Conservation (phyloP, 305 asterid genomes). For the Galium porrigens region DNA sequence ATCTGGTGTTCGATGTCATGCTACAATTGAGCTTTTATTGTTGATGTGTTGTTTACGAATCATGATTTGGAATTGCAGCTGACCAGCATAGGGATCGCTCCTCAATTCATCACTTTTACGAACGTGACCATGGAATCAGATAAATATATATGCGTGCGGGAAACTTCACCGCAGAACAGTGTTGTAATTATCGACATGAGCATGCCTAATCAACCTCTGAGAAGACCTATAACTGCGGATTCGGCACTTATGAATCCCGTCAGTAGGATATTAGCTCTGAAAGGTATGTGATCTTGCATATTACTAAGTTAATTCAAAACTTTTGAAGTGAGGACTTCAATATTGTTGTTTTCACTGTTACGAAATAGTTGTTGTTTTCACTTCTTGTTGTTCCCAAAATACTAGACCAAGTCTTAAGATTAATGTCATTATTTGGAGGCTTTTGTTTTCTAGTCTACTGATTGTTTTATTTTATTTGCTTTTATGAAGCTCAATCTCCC, state of each 20-base stretch:
- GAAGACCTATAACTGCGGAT: constrained; percentile 97
- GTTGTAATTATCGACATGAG: constrained; percentile 89
- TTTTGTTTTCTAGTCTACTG: constrained; percentile 19
- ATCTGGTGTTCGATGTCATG: constrained; percentile 15
- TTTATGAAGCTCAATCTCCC: constrained; percentile 78
- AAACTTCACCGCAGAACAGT: constrained; percentile 87
- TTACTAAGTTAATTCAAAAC: not conserved
- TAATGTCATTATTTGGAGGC: not conserved
- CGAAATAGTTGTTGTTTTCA: not conserved
- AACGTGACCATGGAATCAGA: constrained; percentile 99
- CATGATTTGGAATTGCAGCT: constrained; percentile 50
- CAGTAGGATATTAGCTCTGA: constrained; percentile 69
- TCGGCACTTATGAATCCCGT: constrained; percentile 98
- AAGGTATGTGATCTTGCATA: constrained; percentile 32
- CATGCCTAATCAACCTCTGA: constrained; percentile 90
- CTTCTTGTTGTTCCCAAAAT: too few relatives aligned
- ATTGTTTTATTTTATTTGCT: constrained; percentile 17
- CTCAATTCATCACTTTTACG: constrained; percentile 88
- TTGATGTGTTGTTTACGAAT: constrained; percentile 13
- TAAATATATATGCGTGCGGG: constrained; percentile 85
- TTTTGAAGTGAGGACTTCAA: not conserved
- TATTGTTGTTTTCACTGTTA: not conserved
- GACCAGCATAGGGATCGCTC: constrained; percentile 88
- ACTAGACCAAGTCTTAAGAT: not conserved
- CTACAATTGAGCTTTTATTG: not conserved